Base-by-base conservation (phyloP, 192 early-diverging fungal species). In the Chytriomyces sp. region DNA sequence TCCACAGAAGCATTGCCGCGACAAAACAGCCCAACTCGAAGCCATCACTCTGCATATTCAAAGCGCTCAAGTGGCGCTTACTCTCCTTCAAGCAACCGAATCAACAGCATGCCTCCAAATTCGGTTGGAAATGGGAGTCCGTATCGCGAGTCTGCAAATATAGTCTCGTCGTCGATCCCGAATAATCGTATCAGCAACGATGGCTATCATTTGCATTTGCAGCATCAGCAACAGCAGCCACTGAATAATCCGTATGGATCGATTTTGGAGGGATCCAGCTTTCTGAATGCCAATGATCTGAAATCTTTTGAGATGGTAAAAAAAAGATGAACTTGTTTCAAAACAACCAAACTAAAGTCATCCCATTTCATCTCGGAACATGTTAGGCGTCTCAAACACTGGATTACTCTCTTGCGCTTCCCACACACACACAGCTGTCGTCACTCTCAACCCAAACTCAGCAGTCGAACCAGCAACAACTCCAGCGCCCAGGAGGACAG, bases 241-340 rank as follows among this genome's bases (percentile, higher is more conserved):
- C 53, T 57, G 53, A 57, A 57, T 57, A 13, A 57, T 57, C 53
- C 53, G 53, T 75, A 45, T 68, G 28, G 18, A 23, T 69, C 75
- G 7, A 48, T 69, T 28, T 23, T 66, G 28, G 64, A 76, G 20
- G 66, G 71, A 59, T 60, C 71, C 9, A 73, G 71, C 28, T 79
- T 81, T 77, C 44, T 81, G 18, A 70, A 81, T 44, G 68, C 60
- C 18, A 46, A 61, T 28, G 60, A 62, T 53, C 13, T 72, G 69
- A 62, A 66, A 47, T 81, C 80, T 8, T 81, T 81, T 73, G 76
- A 81, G 24, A 24, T 77, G 68, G 76, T 81, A 64, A 20, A 77
- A n/a, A 61, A 61, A 46, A 35, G 35, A 35, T 35, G 35, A 35
- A 35, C 35, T 57, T 57, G 53, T 57, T 20, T 13, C 53, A 57